phyloP scores from a whole-genome alignment of 306 rosid species.

The Trifolium subterraneum region DNA sequence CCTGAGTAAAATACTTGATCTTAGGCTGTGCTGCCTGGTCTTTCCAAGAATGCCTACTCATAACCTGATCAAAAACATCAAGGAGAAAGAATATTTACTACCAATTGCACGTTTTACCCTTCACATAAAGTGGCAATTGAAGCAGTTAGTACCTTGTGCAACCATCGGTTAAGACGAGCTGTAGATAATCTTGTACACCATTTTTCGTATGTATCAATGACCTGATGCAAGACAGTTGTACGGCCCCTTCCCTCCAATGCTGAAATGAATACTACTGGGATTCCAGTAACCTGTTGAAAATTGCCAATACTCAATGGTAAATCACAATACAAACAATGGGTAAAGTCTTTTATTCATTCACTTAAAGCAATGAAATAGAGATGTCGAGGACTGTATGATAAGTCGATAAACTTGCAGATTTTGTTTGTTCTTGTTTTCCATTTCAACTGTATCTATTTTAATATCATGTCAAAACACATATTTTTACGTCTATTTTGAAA shows the following conservation, averaged over 20 bases:
- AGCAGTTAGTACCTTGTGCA: slow-evolving; percentile 70
- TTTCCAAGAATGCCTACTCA: slow-evolving; percentile 99
- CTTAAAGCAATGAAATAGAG: not conserved
- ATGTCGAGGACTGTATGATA: not conserved
- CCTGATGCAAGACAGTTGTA: slow-evolving; percentile 64
- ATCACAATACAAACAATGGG: slow-evolving; percentile 21
- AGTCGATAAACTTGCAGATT: slow-evolving; percentile 13
- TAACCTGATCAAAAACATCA: slow-evolving; percentile 60
- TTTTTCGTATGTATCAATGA: slow-evolving; percentile 77
- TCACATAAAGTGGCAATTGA: slow-evolving; percentile 20
- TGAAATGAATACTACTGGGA: slow-evolving; percentile 85
- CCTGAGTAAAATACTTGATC: slow-evolving; percentile 93
- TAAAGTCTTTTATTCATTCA: slow-evolving; percentile 6
- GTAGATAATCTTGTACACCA: slow-evolving; percentile 91
- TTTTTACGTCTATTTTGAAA: slow-evolving; percentile 8
- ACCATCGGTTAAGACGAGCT: slow-evolving; percentile 92
- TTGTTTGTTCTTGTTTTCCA: not conserved
- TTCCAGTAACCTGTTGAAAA: slow-evolving; percentile 77
- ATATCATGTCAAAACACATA: slow-evolving; percentile 22
- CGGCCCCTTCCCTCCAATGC: slow-evolving; percentile 93
- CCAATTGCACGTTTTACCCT: slow-evolving; percentile 24
- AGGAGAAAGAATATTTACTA: slow-evolving; percentile 16
- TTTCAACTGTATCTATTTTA: slow-evolving; percentile 28
- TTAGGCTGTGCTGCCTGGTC: slow-evolving; percentile 91
- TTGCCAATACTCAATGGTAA: slow-evolving; percentile 35